These are phyloP conservation scores for Trapa incisa DNA, from an alignment of 345 rosid genomes.

Conservation along the genomic window DNA sequence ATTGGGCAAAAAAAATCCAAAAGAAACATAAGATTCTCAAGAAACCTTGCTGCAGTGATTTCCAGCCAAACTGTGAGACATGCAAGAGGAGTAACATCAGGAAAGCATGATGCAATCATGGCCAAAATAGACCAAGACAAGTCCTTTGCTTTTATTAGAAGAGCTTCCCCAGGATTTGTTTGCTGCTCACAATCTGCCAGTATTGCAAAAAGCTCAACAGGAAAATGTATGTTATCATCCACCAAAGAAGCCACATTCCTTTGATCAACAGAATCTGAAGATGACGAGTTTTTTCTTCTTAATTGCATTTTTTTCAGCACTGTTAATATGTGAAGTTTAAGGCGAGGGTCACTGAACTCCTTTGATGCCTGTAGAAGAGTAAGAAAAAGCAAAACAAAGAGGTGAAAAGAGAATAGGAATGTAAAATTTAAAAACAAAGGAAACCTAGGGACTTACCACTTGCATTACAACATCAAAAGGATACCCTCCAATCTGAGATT, in stretches of 20 bases:
- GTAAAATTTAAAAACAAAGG: not conserved
- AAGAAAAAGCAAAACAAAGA: constrained; percentile 12
- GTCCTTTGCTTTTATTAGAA: constrained; percentile 79
- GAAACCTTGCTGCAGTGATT: constrained; percentile 94
- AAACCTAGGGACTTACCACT: constrained; percentile 44
- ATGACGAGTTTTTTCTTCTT: constrained; percentile 43
- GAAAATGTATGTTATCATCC: constrained; percentile 44
- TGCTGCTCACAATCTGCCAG: constrained; percentile 88
- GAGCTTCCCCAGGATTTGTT: constrained; percentile 67
- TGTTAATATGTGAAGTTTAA: constrained; percentile 70
- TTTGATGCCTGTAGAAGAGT: constrained; percentile 50
- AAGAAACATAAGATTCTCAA: not conserved
- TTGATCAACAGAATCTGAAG: constrained; percentile 32
- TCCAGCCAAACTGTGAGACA: constrained; percentile 95
- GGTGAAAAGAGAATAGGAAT: constrained; percentile 7
- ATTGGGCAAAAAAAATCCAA: not conserved
- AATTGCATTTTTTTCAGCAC: constrained; percentile 76
- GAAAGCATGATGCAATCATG: constrained; percentile 89
- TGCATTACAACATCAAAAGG: constrained; percentile 65
- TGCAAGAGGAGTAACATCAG: constrained; percentile 68
- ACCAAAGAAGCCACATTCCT: constrained; percentile 30
- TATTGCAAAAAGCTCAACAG: constrained; percentile 76
- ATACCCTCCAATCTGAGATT: constrained; percentile 93
- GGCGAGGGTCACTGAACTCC: constrained; percentile 83
- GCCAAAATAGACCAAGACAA: constrained; percentile 94